A percentile compares a stretch with the other conserved stretches of the same genome.
phyloP scores from a whole-genome alignment of 164 flowering plant species.

The Dillenia turbinata region DNA sequence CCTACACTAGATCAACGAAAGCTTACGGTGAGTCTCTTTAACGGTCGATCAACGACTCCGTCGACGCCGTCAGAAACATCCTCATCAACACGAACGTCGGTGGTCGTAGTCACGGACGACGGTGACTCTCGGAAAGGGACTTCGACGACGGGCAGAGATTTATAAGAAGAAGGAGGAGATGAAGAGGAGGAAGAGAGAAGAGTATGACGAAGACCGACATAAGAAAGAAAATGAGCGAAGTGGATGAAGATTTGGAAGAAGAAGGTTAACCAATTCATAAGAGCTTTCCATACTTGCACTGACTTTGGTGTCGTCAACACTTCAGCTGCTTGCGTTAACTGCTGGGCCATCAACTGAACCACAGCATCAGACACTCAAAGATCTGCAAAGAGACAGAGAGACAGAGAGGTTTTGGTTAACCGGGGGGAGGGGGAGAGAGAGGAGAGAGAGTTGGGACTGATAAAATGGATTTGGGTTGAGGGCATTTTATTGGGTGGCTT shows the following conservation, averaged over 20 bases:
- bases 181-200: slow-evolving; percentile 17
- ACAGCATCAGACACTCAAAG: too few relatives aligned
- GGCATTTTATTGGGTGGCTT: too few relatives aligned
- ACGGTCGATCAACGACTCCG: not conserved
- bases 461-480: too few relatives aligned
- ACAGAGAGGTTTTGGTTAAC: too few relatives aligned
- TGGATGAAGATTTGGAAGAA: slow-evolving; percentile 71
- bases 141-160: slow-evolving; percentile 28
- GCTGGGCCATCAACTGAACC: too few relatives aligned
- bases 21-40: slow-evolving; percentile 21
- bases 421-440: too few relatives aligned
- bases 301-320: slow-evolving; percentile 30
- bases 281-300: slow-evolving; percentile 50
- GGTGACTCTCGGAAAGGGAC: slow-evolving; percentile 7
- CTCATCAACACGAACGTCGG: slow-evolving; percentile 3
- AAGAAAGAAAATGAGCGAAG: slow-evolving; percentile 46
- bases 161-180: slow-evolving; percentile 14
- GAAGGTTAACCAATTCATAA: slow-evolving; percentile 67
- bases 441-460: too few relatives aligned
- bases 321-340: slow-evolving; percentile 15
- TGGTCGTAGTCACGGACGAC: slow-evolving; percentile 1
- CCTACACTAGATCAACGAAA: not conserved
- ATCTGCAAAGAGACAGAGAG: too few relatives aligned
- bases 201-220: slow-evolving; percentile 29
- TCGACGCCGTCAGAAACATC: not conserved